Evolutionary conservation across 2,329 filamentous ascomycete species (phyloP), one percentile per base, ranked within the genome.

Genomic region (Aspergillus jensenii): DNA sequence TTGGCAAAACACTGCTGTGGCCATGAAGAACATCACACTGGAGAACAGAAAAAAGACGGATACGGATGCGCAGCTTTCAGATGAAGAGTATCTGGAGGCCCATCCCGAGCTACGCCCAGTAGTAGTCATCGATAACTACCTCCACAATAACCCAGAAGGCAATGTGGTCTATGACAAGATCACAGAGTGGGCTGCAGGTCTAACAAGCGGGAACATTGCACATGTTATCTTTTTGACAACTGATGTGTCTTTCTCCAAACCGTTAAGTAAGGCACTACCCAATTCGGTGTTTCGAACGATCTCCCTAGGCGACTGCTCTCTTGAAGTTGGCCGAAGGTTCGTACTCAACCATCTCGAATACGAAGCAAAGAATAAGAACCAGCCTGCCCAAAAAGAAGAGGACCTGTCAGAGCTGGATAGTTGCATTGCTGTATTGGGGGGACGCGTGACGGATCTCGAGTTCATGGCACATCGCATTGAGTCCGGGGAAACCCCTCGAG

Each of bases 151-250:
- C 54, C 83, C 88, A 37, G 86, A 88, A 27, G 82, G 81, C 56
- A 78, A 78, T 39, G 81, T 93, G 19, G 90, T 90, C 58, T 78
- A 84, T 60, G 89, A 93, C 62, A 91, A 90, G 70, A 81, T 93
- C 49, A 87, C 92, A 0, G 91, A 97, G 69, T 98, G 93, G 91
- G 92, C 93, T 1, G 92, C 95, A 4, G 82, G 87, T 2, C 78
- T 97, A 27, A 93, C 95, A 0, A 90, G 91, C 46, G 88, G 89
- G 52, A 96, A 97, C 63, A 83, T 96, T 44, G 93, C 93, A 0
- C 95, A 98, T 73, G 92, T 98, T 56, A 88, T 99, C 57, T 96
- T 98, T 80, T 80, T 99, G 39, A 97, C 93, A 0, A 91, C 89
- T 57, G 93, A 98, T 63, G 85, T 91, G 1, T 90, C 91, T 0